Base-by-base conservation (phyloP, 345 rosid species). In the Aurinia saxatilis region DNA sequence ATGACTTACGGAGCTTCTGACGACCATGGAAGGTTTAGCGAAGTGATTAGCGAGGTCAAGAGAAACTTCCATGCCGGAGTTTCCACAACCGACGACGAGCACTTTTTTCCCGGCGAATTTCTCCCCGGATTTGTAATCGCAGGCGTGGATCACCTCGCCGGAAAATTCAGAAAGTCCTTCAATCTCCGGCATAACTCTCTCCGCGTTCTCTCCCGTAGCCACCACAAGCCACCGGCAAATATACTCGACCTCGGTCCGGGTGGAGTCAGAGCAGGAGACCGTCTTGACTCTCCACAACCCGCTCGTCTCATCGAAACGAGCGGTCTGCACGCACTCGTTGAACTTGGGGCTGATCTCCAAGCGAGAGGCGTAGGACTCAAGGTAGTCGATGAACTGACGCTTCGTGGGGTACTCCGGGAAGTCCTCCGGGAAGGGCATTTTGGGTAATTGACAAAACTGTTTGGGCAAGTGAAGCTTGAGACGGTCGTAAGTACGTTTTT, bases 181-280 rank as follows among this genome's bases (percentile, higher is more conserved):
- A 18, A 90, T 66, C 2, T 81, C 95, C 18, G 99, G 97, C 70
- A 59, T 63, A 40, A 84, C 85, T 15, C 82, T 30, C 80, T 85
- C 97, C 1, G 99, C 97, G 72, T 93, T 90, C 72, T 90, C 97
- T 1, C 99, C 97, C 0, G 99, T 93, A 12, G 97, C 99, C 67
- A 90, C 97, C 61, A 93, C 96, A 1, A 93, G 88, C 97, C 97
- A 93, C 51, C 80, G 72, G 82, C 96, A 90, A 40, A 87, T 70
- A 81, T 90, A 93, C 82, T 82, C 96, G 2, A 82, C 75, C 77
- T 93, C 99, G 0, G n/a, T n/a, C n/a, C n/a, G n/a, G n/a, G n/a
- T n/a, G n/a, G n/a, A n/a, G n/a, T n/a, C n/a, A n/a, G 75, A 23
- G 1, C 73, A 17, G 12, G 90, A 76, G 8, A 67, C 73, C 15